phyloP scores from a whole-genome alignment of 2,329 filamentous ascomycete genomes.

The Ceratocystis colombiana region DNA sequence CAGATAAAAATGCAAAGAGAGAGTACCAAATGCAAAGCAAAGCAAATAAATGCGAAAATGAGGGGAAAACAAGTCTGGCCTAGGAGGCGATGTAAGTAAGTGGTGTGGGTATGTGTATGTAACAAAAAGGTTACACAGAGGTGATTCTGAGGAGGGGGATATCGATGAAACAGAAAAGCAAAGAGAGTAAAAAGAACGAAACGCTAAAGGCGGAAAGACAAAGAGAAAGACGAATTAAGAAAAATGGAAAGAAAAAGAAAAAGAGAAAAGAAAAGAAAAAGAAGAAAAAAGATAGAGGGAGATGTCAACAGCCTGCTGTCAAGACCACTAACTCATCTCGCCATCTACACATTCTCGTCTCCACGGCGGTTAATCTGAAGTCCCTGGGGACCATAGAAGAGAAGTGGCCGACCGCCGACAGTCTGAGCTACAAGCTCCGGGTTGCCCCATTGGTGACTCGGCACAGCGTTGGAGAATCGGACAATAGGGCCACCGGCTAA shows the following conservation, averaged over 20 bases:
- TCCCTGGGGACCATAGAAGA: conserved; percentile 20
- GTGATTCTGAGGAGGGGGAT: conserved; percentile 12
- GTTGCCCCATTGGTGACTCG: conserved; percentile 25
- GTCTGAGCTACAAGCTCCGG: conserved; percentile 25
- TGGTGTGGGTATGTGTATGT: neutral
- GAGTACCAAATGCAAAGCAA: conserved; percentile 5
- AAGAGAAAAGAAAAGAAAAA: neutral
- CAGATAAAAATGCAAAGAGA: conserved; percentile 9
- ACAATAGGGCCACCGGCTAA: conserved; percentile 40
- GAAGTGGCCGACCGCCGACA: conserved; percentile 18
- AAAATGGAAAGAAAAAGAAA: neutral
- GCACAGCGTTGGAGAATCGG: conserved; percentile 35
- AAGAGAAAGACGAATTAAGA: neutral
- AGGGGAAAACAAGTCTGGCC: conserved; percentile 11
- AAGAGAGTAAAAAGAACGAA: neutral
- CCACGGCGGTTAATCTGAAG: conserved; percentile 14
- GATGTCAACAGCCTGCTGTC: conserved; percentile 11
- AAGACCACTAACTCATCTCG: neutral
- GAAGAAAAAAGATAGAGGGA: neutral
- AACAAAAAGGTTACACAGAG: conserved; percentile 1
- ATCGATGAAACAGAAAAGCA: neutral
- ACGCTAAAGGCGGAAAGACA: neutral
- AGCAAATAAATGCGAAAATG: neutral
- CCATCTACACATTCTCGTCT: conserved; percentile 22
- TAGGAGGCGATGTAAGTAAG: neutral